These are phyloP conservation scores for Mucor lusitanicus DNA, from an alignment of 371 early-diverging fungal species.

Conservation along the genomic window DNA sequence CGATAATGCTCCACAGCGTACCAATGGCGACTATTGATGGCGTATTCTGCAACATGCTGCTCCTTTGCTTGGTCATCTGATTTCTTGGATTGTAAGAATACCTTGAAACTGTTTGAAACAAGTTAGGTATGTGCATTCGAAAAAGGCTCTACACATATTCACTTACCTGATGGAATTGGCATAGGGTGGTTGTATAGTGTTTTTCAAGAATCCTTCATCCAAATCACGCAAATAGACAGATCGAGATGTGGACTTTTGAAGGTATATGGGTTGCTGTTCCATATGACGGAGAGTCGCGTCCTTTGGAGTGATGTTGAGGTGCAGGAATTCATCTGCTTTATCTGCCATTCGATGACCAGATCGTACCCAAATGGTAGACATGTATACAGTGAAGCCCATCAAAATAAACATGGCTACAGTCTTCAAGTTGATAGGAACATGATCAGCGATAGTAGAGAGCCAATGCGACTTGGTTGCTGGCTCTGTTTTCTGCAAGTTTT, in stretches of 20 bases:
- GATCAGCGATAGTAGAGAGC: background rate
- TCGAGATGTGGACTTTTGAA: conserved; percentile 3
- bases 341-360: background rate
- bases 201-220: conserved; percentile 36
- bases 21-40: conserved; percentile 15
- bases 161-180: conserved; percentile 22
- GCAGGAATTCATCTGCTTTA: background rate
- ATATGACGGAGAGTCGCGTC: background rate
- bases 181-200: conserved; percentile 19
- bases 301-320: background rate
- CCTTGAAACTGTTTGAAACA: background rate
- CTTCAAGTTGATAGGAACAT: background rate
- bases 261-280: background rate
- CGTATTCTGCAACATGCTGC: background rate
- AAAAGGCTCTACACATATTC: background rate
- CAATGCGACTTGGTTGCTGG: background rate
- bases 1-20: conserved; percentile 33
- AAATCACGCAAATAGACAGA: conserved; percentile 53
- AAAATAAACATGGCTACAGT: background rate
- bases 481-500: background rate
- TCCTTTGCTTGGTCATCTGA: background rate
- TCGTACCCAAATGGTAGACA: background rate
- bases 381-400: background rate
- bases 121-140: background rate
- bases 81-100: background rate